Conservation (phyloP, 2,329 filamentous ascomycete species). For the Diaporthe citrichinensis region DNA sequence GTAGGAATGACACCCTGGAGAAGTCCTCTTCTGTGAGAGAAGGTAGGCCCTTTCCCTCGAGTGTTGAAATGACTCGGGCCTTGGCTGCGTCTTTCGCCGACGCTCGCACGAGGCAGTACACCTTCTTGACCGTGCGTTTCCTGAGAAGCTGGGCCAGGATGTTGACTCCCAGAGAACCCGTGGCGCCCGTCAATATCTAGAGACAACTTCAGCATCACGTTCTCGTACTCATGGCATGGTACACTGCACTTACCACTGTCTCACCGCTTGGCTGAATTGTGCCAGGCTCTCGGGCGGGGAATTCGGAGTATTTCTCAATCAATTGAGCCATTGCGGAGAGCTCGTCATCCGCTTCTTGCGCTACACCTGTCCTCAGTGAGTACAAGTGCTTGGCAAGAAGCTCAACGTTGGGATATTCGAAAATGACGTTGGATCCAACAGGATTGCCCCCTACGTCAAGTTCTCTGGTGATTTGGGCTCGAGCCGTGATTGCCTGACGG, state of each 20-base stretch:
- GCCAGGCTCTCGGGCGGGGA: conserved; percentile 47
- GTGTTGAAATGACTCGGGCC: conserved; percentile 49
- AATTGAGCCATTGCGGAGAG: conserved; percentile 50
- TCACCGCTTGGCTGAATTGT: conserved; percentile 47
- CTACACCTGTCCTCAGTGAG: conserved; percentile 44
- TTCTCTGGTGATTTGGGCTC: conserved; percentile 46
- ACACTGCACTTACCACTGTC: conserved; percentile 48
- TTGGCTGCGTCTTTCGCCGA: conserved; percentile 50
- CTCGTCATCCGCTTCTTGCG: conserved; percentile 46
- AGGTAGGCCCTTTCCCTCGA: conserved; percentile 40
- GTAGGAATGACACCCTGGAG: background rate
- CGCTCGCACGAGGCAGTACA: conserved; percentile 66
- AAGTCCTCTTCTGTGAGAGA: background rate
- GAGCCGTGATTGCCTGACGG: conserved; percentile 47
- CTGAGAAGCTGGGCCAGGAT: conserved; percentile 70
- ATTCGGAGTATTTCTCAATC: conserved; percentile 55
- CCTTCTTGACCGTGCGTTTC: conserved; percentile 66
- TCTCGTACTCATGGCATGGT: no score
- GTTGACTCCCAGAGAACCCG: conserved; percentile 73
- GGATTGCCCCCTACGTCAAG: conserved; percentile 45
- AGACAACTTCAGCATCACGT: background rate
- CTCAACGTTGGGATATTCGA: conserved; percentile 48
- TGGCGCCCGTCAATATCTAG: conserved; percentile 70
- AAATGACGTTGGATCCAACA: conserved; percentile 49
- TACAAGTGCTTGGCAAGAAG: conserved; percentile 46